A percentile compares a stretch with the other conserved stretches of the same genome.
phyloP scores from a whole-genome alignment of 139 green algal species.

The Monoraphidium neglectum region DNA sequence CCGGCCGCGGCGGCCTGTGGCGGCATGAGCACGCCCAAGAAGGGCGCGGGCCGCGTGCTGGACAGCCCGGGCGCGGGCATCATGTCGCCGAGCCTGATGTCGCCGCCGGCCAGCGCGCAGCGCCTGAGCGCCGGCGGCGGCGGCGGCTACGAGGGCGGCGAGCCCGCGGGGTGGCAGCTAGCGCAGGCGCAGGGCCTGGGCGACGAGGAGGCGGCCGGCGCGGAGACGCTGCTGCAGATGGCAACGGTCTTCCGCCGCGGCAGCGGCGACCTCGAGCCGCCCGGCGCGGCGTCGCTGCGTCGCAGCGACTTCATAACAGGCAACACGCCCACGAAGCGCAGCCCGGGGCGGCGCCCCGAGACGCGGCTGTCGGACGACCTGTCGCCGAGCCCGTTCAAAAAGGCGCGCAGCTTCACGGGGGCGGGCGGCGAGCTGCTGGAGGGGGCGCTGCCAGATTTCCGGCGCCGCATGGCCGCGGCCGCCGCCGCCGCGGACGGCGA shows the following conservation, averaged over 20 bases:
- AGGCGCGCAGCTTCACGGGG: slow-evolving; percentile 12
- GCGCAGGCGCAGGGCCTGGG: too few relatives aligned
- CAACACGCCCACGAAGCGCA: slow-evolving; percentile 19
- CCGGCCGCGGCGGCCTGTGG: too few relatives aligned
- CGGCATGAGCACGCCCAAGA: too few relatives aligned
- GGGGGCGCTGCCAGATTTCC: neutral
- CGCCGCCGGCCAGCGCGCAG: too few relatives aligned
- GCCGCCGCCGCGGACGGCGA: neutral
- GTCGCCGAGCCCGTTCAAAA: slow-evolving; percentile 25
- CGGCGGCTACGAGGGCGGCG: too few relatives aligned
- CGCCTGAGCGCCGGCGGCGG: too few relatives aligned
- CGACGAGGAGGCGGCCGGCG: slow-evolving; percentile 6
- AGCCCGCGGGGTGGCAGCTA: too few relatives aligned
- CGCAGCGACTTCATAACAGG: slow-evolving; percentile 28
- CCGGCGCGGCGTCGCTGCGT: slow-evolving; percentile 1
- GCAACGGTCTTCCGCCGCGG: slow-evolving; percentile 17
- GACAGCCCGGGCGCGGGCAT: too few relatives aligned
- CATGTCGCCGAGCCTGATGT: too few relatives aligned
- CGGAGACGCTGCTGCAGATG: slow-evolving; percentile 33
- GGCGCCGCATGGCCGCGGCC: neutral
- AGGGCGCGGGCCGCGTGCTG: too few relatives aligned
- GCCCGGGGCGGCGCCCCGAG: neutral
- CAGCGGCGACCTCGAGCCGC: slow-evolving; percentile 23
- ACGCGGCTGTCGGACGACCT: slow-evolving; percentile 5
- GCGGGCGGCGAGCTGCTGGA: neutral